A percentile compares a stretch with the other conserved stretches of the same genome.
Evolutionary conservation across 805 yeast species (phyloP).

Genomic region (Lachancea cidri): DNA sequence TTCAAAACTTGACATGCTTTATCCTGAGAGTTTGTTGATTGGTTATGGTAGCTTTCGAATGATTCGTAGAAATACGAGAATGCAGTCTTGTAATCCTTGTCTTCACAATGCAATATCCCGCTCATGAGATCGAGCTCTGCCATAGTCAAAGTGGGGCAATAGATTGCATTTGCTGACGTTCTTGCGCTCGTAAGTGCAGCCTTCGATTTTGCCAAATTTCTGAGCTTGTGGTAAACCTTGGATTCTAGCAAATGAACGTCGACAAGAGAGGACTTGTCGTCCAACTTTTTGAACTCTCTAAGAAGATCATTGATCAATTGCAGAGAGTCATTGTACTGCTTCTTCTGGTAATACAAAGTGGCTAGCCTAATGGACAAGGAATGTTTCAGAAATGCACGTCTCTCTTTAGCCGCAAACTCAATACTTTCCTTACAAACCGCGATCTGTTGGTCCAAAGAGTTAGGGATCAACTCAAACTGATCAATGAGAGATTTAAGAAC

Average conservation of each 20-base stretch:
- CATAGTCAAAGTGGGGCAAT: constrained; percentile 88
- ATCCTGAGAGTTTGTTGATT: constrained; percentile 47
- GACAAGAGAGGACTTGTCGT: constrained; percentile 90
- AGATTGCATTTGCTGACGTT: constrained; percentile 95
- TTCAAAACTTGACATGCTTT: constrained; percentile 76
- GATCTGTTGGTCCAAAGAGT: constrained; percentile 65
- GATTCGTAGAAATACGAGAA: constrained; percentile 93
- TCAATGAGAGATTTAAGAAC: constrained; percentile 80
- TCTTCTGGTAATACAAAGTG: constrained; percentile 62
- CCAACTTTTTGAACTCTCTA: constrained; percentile 85
- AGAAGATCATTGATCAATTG: constrained; percentile 66
- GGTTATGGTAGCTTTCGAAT: constrained; percentile 76
- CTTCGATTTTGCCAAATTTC: constrained; percentile 85
- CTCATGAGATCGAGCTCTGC: constrained; percentile 94
- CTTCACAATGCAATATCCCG: constrained; percentile 94
- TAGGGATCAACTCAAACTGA: constrained; percentile 57
- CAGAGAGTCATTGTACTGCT: constrained; percentile 62
- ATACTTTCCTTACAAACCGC: constrained; percentile 70
- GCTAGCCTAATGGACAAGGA: constrained; percentile 81
- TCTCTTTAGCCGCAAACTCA: constrained; percentile 80
- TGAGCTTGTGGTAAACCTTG: constrained; percentile 82
- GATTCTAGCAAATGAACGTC: constrained; percentile 93
- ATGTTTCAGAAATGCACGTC: constrained; percentile 84
- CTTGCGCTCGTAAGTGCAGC: constrained; percentile 93
- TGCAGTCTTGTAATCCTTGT: constrained; percentile 93